Conservation (phyloP, 2,329 filamentous ascomycete genomes). For the Pseudocercospora vitis region DNA sequence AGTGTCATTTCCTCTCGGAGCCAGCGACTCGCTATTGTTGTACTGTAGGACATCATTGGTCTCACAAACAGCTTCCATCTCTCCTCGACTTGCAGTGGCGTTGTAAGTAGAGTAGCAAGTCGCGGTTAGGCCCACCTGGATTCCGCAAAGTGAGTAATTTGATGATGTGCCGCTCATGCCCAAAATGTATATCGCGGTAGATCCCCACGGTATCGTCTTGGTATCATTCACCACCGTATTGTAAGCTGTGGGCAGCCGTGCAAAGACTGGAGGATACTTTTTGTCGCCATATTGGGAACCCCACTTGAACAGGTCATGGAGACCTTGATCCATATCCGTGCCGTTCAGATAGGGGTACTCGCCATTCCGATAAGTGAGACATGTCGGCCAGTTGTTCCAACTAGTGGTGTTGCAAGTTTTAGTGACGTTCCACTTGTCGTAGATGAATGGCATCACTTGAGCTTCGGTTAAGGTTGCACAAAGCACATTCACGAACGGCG, state of each 20-base stretch:
- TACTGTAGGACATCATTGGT: conserved; percentile 60
- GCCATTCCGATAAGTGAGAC: conserved; percentile 9
- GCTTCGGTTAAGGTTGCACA: conserved; percentile 64
- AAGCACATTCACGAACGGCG: conserved; percentile 69
- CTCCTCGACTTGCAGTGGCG: conserved; percentile 54
- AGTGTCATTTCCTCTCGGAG: conserved; percentile 53
- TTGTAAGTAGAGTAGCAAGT: conserved; percentile 63
- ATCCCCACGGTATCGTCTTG: conserved; percentile 33
- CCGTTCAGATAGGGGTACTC: conserved; percentile 25
- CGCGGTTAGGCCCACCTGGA: conserved; percentile 63
- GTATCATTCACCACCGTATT: conserved; percentile 66
- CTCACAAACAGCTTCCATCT: conserved; percentile 63
- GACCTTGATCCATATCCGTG: background rate
- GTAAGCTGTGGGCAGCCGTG: conserved; percentile 57
- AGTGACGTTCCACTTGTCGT: conserved; percentile 55
- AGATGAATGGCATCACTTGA: conserved; percentile 66
- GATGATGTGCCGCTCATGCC: conserved; percentile 46
- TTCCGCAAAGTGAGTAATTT: conserved; percentile 66
- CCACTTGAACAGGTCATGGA: conserved; percentile 72
- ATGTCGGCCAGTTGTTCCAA: conserved; percentile 18
- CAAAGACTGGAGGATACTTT: conserved; percentile 43
- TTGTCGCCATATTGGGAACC: conserved; percentile 48
- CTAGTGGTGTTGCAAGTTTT: conserved; percentile 11
- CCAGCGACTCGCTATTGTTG: conserved; percentile 50
- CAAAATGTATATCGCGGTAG: conserved; percentile 66